Evolutionary conservation across 2,329 filamentous ascomycete genomes (phyloP).

Genomic region (Aquanectria penicillioides): DNA sequence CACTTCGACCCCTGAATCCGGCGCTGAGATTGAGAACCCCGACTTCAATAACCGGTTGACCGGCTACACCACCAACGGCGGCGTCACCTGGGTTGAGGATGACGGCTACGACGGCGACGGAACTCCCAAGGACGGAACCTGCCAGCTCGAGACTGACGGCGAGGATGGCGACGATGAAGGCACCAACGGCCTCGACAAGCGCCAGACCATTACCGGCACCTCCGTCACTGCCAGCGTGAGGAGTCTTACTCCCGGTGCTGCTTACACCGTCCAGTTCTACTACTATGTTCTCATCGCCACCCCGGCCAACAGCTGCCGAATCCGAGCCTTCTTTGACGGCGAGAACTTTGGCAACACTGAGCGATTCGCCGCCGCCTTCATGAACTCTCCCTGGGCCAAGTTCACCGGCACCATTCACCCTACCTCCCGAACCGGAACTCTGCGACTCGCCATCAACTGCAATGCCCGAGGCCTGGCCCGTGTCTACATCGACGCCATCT

Average conservation of each 20-base stretch:
- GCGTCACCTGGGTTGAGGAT: background rate
- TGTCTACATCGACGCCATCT: conserved; percentile 2
- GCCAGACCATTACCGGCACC: background rate
- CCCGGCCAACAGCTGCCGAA: conserved; percentile 9
- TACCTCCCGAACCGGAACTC: background rate
- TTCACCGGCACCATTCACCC: background rate
- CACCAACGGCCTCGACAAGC: background rate
- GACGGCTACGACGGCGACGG: background rate
- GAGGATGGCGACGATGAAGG: background rate
- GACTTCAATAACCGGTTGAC: background rate
- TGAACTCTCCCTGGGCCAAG: background rate
- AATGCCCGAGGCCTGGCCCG: background rate
- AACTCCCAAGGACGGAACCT: conserved; percentile 6
- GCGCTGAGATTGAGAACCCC: background rate
- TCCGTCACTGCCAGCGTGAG: background rate
- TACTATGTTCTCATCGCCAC: conserved; percentile 2
- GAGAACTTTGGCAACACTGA: conserved; percentile 11
- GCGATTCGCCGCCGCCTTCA: background rate
- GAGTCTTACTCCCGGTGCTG: background rate
- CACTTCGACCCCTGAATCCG: background rate
- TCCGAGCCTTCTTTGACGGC: conserved; percentile 1
- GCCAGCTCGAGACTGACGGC: background rate
- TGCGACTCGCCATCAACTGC: conserved; percentile 1
- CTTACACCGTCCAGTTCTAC: background rate
- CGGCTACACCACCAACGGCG: background rate